Percentiles rank a stretch among this genome's conserved stretches.
These are phyloP conservation scores for Geotrichum europaeum DNA, from an alignment of 1,139 yeast species.

Conservation along the genomic window DNA sequence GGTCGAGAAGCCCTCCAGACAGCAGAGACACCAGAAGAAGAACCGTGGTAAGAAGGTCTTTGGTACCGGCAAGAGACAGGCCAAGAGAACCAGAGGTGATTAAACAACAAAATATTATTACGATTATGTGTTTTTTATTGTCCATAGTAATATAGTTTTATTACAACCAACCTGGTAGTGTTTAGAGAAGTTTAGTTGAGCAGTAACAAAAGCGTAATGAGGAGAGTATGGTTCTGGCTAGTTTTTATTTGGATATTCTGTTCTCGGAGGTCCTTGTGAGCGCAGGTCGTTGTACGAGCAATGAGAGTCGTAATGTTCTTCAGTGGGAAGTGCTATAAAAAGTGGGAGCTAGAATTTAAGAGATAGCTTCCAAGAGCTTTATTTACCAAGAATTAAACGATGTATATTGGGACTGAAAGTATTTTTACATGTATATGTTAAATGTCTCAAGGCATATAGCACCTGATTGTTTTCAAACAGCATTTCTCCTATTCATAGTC, in stretches of 20 bases:
- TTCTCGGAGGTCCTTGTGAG: not conserved
- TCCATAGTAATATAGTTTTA: not conserved
- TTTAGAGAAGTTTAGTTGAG: not conserved
- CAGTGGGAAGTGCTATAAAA: not conserved
- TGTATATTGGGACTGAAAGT: too few species aligned
- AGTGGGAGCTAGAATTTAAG: not conserved
- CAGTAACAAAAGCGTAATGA: not conserved
- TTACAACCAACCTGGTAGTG: not conserved
- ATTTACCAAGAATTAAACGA: not conserved
- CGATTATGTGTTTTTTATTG: not conserved
- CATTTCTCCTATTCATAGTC: not conserved
- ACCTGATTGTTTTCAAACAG: not conserved
- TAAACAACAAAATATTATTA: slow-evolving; percentile 2
- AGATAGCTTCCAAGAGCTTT: not conserved
- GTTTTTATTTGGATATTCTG: not conserved
- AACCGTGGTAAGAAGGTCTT: slow-evolving; percentile 99
- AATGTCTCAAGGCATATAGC: too few species aligned
- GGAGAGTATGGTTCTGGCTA: not conserved
- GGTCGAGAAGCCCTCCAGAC: slow-evolving; percentile 98
- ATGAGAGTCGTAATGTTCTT: not conserved
- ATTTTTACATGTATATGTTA: too few species aligned
- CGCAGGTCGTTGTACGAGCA: not conserved
- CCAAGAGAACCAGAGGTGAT: slow-evolving; percentile 45
- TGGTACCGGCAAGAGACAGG: slow-evolving; percentile 96
- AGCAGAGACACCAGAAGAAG: slow-evolving; percentile 99